Base-by-base conservation (phyloP, 2,329 filamentous ascomycete genomes). In the Mycosphaerella arachidis region DNA sequence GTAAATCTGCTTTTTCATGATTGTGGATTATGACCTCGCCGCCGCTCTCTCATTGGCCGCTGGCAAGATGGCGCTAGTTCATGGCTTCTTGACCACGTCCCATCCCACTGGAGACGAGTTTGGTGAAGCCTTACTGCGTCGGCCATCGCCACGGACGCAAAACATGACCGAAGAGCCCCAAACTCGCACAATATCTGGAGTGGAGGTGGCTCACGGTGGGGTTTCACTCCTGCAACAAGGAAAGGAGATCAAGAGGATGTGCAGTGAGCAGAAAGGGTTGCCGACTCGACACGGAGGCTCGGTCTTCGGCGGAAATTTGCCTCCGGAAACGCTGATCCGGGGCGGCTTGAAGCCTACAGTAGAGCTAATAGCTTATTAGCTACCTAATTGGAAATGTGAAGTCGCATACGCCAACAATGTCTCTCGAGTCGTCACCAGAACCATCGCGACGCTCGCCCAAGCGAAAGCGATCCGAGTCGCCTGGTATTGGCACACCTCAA, bases 391-490 rank as follows among this genome's bases (percentile, higher is more conserved):
- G 24, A 24, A 24, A 24, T 24, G 40, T 43, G 13, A 18, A 43
- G 40, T n/a, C 13, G 40, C 13, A n/a, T n/a, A n/a, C 40, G 18
- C 40, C 18, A 9, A 52, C 50, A 53, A 67, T 67, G 65, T 62
- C 61, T 29, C 61, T 63, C 55, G 61, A 60, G 37, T 60, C 59
- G 12, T 63, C 64, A 16, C 56, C 59, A 48, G 56, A 60, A 43
- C 61, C 63, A n/a, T 54, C 43, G n/a, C 55, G 50, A 7, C 67
- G 63, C 54, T 70, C 70, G 8, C 69, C 70, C 33, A 72, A 72
- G 53, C 65, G 69, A 18, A 69, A 68, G 53, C 63, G 66, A 53
- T 62, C 66, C 18, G 52, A 40, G 24, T 62, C 62, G 12, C 35
- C 55, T 1, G 58, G 48, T 16, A 37, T 55, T 31, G 61, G 59